Evolutionary conservation across 2,329 filamentous ascomycete genomes (phyloP).

Genomic region (Thelonectria blattea): DNA sequence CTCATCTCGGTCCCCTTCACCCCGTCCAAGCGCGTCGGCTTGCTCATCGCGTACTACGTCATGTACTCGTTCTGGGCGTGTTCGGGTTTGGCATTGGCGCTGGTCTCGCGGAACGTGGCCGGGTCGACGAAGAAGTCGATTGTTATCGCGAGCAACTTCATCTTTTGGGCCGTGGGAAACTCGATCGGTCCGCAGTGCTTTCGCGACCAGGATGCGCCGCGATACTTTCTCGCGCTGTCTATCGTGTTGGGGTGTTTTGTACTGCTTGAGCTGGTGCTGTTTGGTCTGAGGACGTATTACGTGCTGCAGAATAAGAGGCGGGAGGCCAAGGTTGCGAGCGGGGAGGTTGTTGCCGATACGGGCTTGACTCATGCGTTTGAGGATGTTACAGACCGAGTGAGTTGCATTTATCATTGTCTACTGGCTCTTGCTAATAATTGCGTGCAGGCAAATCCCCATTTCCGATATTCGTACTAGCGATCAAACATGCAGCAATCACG

Average conservation of each 20-base stretch:
- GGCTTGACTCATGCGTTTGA: slow-evolving; percentile 12
- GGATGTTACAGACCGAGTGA: slow-evolving; percentile 11
- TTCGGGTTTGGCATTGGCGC: slow-evolving; percentile 60
- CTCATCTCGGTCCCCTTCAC: slow-evolving; percentile 72
- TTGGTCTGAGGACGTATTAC: slow-evolving; percentile 3
- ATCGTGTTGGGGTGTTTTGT: slow-evolving; percentile 7
- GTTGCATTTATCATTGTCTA: background rate
- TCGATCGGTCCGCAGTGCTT: slow-evolving; percentile 11
- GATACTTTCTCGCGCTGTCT: slow-evolving; percentile 7
- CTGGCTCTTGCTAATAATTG: background rate
- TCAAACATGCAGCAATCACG: background rate
- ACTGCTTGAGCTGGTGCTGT: background rate
- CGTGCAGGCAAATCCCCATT: slow-evolving; percentile 6
- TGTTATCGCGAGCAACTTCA: slow-evolving; percentile 8
- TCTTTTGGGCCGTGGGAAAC: slow-evolving; percentile 16
- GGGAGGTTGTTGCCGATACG: slow-evolving; percentile 4
- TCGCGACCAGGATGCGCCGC: slow-evolving; percentile 5
- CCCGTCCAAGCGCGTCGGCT: slow-evolving; percentile 64
- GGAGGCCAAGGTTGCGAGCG: slow-evolving; percentile 6
- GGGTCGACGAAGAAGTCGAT: slow-evolving; percentile 16
- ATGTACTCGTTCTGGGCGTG: slow-evolving; percentile 78
- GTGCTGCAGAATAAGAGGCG: slow-evolving; percentile 6
- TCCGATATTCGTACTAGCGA: slow-evolving; percentile 9
- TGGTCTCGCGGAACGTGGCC: slow-evolving; percentile 14
- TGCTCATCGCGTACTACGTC: slow-evolving; percentile 77